Evolutionary conservation across 2,329 filamentous ascomycete species (phyloP).

Genomic region (Tolypocladium ophioglossoides): DNA sequence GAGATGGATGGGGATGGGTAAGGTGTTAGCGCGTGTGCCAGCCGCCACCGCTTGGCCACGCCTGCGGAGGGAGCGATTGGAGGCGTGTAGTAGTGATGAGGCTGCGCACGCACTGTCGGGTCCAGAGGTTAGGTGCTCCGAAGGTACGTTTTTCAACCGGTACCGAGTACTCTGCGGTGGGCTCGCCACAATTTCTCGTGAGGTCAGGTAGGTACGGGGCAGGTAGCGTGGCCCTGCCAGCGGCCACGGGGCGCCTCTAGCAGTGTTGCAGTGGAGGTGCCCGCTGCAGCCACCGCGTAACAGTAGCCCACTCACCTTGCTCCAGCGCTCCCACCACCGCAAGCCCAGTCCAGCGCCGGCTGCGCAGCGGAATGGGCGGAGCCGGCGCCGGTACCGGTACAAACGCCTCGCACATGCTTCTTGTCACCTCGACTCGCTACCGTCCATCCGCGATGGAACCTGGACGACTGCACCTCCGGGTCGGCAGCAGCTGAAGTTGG

Average conservation of each 20-base stretch:
- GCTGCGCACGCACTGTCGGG: not conserved
- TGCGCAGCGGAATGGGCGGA: not conserved
- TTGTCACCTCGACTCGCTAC: not conserved
- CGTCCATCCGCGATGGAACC: not conserved
- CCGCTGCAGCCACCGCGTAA: not conserved
- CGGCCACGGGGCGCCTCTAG: not conserved
- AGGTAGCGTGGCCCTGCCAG: not conserved
- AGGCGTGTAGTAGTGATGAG: not conserved
- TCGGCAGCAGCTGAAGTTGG: not conserved
- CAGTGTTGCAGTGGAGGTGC: not conserved
- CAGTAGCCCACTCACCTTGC: not conserved
- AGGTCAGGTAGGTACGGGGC: too few relatives aligned
- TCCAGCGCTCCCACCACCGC: not conserved
- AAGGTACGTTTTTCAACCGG: too few relatives aligned
- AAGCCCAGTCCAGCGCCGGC: not conserved
- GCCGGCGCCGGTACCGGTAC: not conserved
- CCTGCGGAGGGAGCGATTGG: not conserved
- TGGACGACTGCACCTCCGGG: not conserved
- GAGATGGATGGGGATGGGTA: not conserved
- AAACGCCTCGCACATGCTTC: not conserved
- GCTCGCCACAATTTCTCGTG: not conserved
- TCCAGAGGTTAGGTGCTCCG: too few relatives aligned
- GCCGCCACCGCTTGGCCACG: not conserved
- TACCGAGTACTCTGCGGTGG: not conserved
- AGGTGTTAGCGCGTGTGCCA: conserved; percentile 1